Percentiles rank a stretch among this genome's conserved stretches.
These are phyloP conservation scores for Cardamine occulta DNA, from an alignment of 345 rosid genomes.

Conservation along the genomic window DNA sequence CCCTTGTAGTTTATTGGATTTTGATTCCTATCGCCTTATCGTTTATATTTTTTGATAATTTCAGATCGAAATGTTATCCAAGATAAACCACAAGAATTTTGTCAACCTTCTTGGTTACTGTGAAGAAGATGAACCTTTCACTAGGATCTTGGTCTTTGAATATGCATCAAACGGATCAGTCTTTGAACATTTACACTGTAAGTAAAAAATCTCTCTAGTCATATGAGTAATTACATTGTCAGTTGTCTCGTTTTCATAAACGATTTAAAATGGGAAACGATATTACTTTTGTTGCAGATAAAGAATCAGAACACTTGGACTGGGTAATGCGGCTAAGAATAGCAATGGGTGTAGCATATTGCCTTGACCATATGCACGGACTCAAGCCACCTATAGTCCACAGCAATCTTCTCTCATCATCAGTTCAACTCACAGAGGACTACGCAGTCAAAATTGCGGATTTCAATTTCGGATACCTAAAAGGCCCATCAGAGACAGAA, in stretches of 20 bases:
- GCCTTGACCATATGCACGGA: slow-evolving; percentile 92
- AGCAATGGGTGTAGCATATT: slow-evolving; percentile 86
- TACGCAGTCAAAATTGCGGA: slow-evolving; percentile 78
- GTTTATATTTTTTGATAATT: neutral
- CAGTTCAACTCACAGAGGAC: slow-evolving; percentile 81
- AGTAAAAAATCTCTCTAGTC: slow-evolving; percentile 41
- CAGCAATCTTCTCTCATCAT: slow-evolving; percentile 61
- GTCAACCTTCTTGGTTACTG: slow-evolving; percentile 92
- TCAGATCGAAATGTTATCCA: slow-evolving; percentile 85
- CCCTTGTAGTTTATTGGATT: neutral
- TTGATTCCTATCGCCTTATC: slow-evolving; percentile 4
- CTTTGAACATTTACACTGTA: slow-evolving; percentile 92
- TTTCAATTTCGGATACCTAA: slow-evolving; percentile 59
- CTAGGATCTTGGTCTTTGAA: slow-evolving; percentile 95
- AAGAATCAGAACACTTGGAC: slow-evolving; percentile 87
- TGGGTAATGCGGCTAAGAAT: slow-evolving; percentile 83
- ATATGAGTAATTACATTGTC: neutral
- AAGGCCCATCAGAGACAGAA: slow-evolving; percentile 43
- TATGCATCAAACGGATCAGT: slow-evolving; percentile 95
- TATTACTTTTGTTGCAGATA: slow-evolving; percentile 54
- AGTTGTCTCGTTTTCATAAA: neutral
- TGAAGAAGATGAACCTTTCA: slow-evolving; percentile 88
- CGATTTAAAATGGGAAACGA: neutral
- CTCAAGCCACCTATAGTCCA: slow-evolving; percentile 66
- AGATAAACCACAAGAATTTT: slow-evolving; percentile 93